Evolutionary conservation across 2,329 filamentous ascomycete genomes (phyloP), one percentile per base, ranked within the genome.

Genomic region (Pseudocercospora ulei): DNA sequence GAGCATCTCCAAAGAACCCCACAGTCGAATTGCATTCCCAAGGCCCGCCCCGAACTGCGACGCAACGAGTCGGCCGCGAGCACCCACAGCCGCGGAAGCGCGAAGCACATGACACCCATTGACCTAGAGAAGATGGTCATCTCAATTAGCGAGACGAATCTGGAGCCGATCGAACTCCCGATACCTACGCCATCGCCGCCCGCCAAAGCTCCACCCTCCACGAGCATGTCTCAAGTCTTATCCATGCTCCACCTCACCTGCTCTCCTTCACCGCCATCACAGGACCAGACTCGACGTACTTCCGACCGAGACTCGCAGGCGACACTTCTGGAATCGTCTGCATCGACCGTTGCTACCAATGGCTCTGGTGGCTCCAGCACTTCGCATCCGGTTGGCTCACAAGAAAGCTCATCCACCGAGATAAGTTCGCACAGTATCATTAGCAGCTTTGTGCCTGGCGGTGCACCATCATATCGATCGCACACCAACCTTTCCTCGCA

Each of bases 41-140:
- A 48, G 70, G 78, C 55, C 17, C 61, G 63, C n/a, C 82, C 84
- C 44, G 73, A 78, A 50, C 75, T 83, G 51, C 72, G 71, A 54
- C 72, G 79, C 53, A 73, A 80, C 54, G 82, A 87, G 59, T 87
- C 80, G 7, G 78, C 71, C 55, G 74, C 57, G 59, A 49, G 33
- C 16, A 18, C 37, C 9, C 73, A 82, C 44, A 82, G 79, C 57
- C 76, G 81, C 48, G 79, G 78, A 49, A 76, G 71, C 39, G 82
- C 90, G 49, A 81, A 83, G 56, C 87, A 94, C 64, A 88, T 95
- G 51, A 92, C 86, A n/a, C 85, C 88, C 4, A 75, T 84, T 56
- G 83, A 90, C 54, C 72, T 96, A 18, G 85, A 94, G 63, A 92
- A 92, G 67, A 92, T 96, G 75, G 84, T 95, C 26, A 76, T 82